Evolutionary conservation across 1,284 basidiomycete genomes (phyloP), one percentile per base, ranked within the genome.

Genomic region (Marasmius oreades): DNA sequence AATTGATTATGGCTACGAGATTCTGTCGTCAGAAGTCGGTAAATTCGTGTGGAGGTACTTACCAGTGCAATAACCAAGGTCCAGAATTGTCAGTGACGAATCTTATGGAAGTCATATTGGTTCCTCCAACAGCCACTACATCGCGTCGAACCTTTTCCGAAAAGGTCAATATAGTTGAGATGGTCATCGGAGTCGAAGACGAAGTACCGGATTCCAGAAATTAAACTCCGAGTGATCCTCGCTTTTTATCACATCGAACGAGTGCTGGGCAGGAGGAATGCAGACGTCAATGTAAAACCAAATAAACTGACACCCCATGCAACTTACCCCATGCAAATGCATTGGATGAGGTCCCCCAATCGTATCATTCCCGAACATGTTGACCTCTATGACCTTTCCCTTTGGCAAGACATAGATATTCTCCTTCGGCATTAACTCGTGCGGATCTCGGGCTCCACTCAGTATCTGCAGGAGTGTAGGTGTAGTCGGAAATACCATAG

Each of bases 381-480:
- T 44, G n/a, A 42, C 36, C 11, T 26, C 14, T 12, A 24, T 5
- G n/a, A 26, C 51, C 4, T 16, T 20, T 52, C 2, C 44, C 34
- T 11, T 16, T 33, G 26, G 20, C 52, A 46, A 23, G 23, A 62
- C 64, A 53, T 43, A 69, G 64, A 16, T 66, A 65, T 18, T 64
- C 63, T 28, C 69, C 70, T 22, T 59, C 54, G 4, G 59, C 24
- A 81, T 69, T 20, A 83, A 67, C n/a, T 76, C 69, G 12, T 70
- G 64, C 12, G 77, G 72, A 39, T 70, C 68, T 46, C 65, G 64
- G 6, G 75, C 69, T 4, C 80, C 80, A 52, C 77, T 79, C 31
- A 83, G 63, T 45, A 84, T 76, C 57, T 83, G 81, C 24, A 84
- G 71, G 33, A 82, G 70, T 0, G 80, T 74, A 0, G 79, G 79